These are phyloP conservation scores for Polygonum maritimum DNA, from an alignment of 148 eudicot genomes.

Conservation along the genomic window DNA sequence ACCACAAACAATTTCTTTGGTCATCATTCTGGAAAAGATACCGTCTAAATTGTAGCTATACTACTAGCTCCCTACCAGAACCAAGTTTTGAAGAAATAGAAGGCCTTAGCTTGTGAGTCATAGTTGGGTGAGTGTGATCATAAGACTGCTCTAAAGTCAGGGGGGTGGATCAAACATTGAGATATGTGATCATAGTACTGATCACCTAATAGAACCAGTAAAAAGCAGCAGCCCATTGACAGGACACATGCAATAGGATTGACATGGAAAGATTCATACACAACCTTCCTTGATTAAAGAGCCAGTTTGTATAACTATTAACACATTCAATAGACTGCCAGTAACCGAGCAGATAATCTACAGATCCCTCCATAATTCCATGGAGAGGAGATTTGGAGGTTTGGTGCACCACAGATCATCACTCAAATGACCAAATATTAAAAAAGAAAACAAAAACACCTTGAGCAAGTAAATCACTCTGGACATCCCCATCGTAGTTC, in stretches of 20 bases:
- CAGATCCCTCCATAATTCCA: background rate
- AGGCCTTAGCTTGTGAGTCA: background rate
- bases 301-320: background rate
- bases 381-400: background rate
- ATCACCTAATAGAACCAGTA: background rate
- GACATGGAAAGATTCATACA: background rate
- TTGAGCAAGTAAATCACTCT: constrained; percentile 81
- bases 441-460: constrained; percentile 16
- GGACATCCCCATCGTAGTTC: constrained; percentile 76
- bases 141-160: background rate
- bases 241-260: background rate
- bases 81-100: background rate
- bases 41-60: background rate
- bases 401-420: background rate
- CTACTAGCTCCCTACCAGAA: background rate
- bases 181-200: background rate
- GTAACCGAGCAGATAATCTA: background rate
- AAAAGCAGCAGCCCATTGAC: background rate
- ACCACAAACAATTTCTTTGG: background rate
- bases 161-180: background rate
- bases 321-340: background rate
- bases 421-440: background rate
- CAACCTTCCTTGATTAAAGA: background rate
- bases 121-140: background rate
- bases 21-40: background rate